phyloP scores from a whole-genome alignment of 768 basidiomycete genomes.

The Crassisporium funariophilum region DNA sequence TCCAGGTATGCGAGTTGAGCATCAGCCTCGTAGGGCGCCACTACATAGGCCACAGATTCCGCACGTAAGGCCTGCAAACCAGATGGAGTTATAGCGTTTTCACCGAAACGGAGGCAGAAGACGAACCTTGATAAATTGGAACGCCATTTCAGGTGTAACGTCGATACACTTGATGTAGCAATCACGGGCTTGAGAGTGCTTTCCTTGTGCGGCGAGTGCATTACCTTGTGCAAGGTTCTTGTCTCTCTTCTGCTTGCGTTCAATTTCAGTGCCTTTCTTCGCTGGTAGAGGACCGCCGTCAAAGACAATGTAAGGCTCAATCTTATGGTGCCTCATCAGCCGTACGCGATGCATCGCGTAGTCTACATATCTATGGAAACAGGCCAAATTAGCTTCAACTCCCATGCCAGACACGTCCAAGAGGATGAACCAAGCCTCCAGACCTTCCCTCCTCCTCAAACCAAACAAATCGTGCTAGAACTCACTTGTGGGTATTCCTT shows the following conservation, averaged over 20 bases:
- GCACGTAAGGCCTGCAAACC: slow-evolving; percentile 75
- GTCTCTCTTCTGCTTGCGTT: slow-evolving; percentile 72
- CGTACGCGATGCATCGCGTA: slow-evolving; percentile 94
- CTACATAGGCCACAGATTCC: slow-evolving; percentile 81
- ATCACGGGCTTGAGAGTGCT: slow-evolving; percentile 80
- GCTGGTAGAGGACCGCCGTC: slow-evolving; percentile 96
- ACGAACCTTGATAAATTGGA: slow-evolving; percentile 90
- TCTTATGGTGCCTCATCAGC: slow-evolving; percentile 79
- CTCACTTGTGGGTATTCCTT: slow-evolving; percentile 80
- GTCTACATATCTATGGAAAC: slow-evolving; percentile 77
- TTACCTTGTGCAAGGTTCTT: slow-evolving; percentile 79
- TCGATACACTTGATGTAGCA: slow-evolving; percentile 90
- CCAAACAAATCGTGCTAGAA: slow-evolving; percentile 9
- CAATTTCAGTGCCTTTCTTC: slow-evolving; percentile 87
- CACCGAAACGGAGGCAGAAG: background rate
- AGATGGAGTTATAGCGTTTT: slow-evolving; percentile 3
- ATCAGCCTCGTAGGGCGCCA: slow-evolving; percentile 98
- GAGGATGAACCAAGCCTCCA: background rate
- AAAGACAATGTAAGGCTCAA: slow-evolving; percentile 91
- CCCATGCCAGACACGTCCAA: background rate
- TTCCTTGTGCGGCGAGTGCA: slow-evolving; percentile 74
- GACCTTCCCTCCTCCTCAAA: background rate
- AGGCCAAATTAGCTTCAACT: background rate
- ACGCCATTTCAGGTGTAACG: slow-evolving; percentile 97
- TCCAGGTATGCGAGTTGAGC: slow-evolving; percentile 96